A percentile compares a stretch with the other conserved stretches of the same genome.
Conservation (phyloP, 1,139 yeast species). For the Cylindricascospora bacillispora region DNA sequence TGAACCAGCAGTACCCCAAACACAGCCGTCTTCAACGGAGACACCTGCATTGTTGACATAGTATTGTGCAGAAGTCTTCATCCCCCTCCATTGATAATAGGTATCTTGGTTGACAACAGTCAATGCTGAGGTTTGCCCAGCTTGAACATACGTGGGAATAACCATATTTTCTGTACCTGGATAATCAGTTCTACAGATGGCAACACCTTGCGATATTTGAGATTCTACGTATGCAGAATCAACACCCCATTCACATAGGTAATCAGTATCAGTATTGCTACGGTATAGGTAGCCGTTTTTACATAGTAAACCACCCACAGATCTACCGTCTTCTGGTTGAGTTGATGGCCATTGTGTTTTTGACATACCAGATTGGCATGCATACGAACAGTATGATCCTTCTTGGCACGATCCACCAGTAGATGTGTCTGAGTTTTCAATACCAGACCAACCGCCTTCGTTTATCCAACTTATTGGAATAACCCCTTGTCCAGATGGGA, state of each 20-base stretch:
- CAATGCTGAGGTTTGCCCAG: conserved; percentile 45
- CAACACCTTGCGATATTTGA: conserved; percentile 43
- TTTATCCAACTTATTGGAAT: conserved; percentile 45
- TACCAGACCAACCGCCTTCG: conserved; percentile 65
- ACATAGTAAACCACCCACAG: conserved; percentile 70
- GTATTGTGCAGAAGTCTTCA: conserved; percentile 61
- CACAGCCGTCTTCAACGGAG: conserved; percentile 57
- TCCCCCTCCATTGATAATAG: conserved; percentile 57
- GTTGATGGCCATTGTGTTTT: conserved; percentile 74
- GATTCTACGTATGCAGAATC: conserved; percentile 49
- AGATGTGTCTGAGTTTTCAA: conserved; percentile 46
- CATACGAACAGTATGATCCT: conserved; percentile 72
- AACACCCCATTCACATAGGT: conserved; percentile 71
- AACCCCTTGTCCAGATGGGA: conserved; percentile 68
- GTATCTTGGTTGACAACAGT: conserved; percentile 52
- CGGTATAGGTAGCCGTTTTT: conserved; percentile 57
- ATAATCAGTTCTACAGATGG: conserved; percentile 77
- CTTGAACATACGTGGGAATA: conserved; percentile 57
- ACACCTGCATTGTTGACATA: conserved; percentile 78
- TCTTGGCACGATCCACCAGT: conserved; percentile 59
- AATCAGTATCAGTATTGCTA: conserved; percentile 42
- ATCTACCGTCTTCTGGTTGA: conserved; percentile 64
- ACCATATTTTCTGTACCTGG: conserved; percentile 87
- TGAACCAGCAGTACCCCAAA: conserved; percentile 57
- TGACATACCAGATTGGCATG: conserved; percentile 86